A percentile compares a stretch with the other conserved stretches of the same genome.
phyloP scores from a whole-genome alignment of 495 filamentous ascomycete genomes.

The Astrothelium macrocarpum region DNA sequence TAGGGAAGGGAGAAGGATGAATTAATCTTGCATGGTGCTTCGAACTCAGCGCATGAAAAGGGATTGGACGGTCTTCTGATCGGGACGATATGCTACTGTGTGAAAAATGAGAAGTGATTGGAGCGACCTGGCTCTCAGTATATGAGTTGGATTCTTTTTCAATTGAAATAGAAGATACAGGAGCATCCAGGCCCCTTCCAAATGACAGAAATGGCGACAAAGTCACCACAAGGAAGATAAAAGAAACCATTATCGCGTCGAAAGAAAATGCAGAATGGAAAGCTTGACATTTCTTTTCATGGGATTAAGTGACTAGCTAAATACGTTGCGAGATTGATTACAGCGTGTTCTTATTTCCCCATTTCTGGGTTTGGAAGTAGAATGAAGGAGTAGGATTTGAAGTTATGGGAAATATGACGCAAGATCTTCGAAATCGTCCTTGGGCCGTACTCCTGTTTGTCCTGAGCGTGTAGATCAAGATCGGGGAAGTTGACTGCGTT shows the following conservation, averaged over 20 bases:
- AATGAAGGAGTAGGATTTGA: too few relatives aligned
- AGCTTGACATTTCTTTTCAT: background rate
- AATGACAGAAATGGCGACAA: background rate
- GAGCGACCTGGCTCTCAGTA: background rate
- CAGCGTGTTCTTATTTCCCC: background rate
- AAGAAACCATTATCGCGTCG: background rate
- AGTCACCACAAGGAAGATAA: background rate
- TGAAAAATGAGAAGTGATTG: background rate
- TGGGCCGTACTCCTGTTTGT: background rate
- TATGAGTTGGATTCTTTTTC: background rate
- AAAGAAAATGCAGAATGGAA: background rate
- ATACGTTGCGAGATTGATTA: background rate
- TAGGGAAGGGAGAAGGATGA: background rate
- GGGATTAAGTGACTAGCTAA: background rate
- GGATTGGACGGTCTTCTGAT: background rate
- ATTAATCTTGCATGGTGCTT: background rate
- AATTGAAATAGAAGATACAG: background rate
- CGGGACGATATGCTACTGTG: background rate
- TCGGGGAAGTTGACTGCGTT: background rate
- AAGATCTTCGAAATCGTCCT: background rate
- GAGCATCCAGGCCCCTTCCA: background rate
- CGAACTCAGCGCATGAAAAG: background rate
- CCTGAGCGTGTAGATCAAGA: background rate
- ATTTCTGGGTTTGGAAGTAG: background rate
- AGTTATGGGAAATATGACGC: background rate